Evolutionary conservation across 805 yeast species (phyloP).

Genomic region (Wickerhamomyces subpelliculosus): DNA sequence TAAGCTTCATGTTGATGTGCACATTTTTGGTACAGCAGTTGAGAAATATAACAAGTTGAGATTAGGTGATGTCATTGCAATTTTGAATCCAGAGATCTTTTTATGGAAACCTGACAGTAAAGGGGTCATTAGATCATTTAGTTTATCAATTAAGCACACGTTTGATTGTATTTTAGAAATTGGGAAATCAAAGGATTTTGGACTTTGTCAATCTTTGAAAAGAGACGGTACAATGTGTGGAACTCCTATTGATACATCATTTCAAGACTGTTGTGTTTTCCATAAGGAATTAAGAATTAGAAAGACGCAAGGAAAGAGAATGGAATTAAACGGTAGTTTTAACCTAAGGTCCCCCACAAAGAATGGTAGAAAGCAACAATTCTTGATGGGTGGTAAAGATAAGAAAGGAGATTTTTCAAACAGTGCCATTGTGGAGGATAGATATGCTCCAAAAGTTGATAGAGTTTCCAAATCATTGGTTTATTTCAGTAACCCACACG

Average conservation of each 20-base stretch:
- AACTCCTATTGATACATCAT: slow-evolving; percentile 49
- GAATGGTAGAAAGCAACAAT: slow-evolving; percentile 34
- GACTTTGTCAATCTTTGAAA: slow-evolving; percentile 47
- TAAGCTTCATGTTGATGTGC: slow-evolving; percentile 48
- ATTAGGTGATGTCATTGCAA: slow-evolving; percentile 66
- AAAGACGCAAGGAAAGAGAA: slow-evolving; percentile 50
- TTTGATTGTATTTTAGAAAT: slow-evolving; percentile 57
- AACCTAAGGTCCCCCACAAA: slow-evolving; percentile 50
- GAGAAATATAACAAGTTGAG: slow-evolving; percentile 66
- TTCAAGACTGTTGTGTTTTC: slow-evolving; percentile 56
- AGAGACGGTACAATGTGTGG: slow-evolving; percentile 48
- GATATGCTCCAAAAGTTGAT: slow-evolving; percentile 17
- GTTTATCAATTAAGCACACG: slow-evolving; percentile 45
- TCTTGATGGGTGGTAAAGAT: slow-evolving; percentile 29
- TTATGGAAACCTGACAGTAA: slow-evolving; percentile 25
- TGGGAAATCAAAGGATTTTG: slow-evolving; percentile 64
- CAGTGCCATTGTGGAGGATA: slow-evolving; percentile 20
- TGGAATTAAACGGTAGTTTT: slow-evolving; percentile 66
- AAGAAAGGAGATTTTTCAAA: slow-evolving; percentile 20
- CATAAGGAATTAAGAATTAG: slow-evolving; percentile 58
- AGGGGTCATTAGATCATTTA: slow-evolving; percentile 37
- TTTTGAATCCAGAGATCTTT: slow-evolving; percentile 67
- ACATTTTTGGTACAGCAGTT: slow-evolving; percentile 62
- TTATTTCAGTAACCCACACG: slow-evolving; percentile 33
- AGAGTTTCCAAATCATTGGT: slow-evolving; percentile 17